Evolutionary conservation across 2,329 filamentous ascomycete species (phyloP).

Genomic region (Paraphaeosphaeria sporulosa): DNA sequence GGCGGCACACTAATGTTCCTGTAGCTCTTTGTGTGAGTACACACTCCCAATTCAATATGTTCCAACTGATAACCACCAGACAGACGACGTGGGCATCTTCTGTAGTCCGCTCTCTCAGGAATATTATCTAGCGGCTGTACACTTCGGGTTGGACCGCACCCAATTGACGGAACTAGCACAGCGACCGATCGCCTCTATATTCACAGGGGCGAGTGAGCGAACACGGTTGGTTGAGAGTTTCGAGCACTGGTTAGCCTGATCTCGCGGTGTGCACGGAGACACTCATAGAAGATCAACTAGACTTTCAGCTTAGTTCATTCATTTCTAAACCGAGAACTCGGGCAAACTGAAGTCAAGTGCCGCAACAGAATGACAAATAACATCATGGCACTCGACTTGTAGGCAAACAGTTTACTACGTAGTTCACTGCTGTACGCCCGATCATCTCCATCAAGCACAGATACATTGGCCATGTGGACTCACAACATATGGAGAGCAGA

Average conservation of each 20-base stretch:
- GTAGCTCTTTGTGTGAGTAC: slow-evolving; percentile 73
- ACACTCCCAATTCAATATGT: background rate
- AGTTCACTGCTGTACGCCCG: too few relatives aligned
- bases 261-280: too few relatives aligned
- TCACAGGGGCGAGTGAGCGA: slow-evolving; percentile 70
- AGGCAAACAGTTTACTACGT: too few relatives aligned
- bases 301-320: too few relatives aligned
- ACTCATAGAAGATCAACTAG: too few relatives aligned
- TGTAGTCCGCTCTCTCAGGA: slow-evolving; percentile 79
- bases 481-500: too few relatives aligned
- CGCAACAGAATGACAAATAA: too few relatives aligned
- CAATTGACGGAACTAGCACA: slow-evolving; percentile 65
- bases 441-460: too few relatives aligned
- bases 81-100: slow-evolving; percentile 85
- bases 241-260: slow-evolving; percentile 23
- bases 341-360: too few relatives aligned
- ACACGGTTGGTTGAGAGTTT: slow-evolving; percentile 53
- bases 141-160: slow-evolving; percentile 66
- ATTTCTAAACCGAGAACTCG: too few relatives aligned
- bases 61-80: slow-evolving; percentile 61
- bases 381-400: too few relatives aligned
- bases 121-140: slow-evolving; percentile 73
- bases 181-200: slow-evolving; percentile 70
- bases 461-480: too few relatives aligned
- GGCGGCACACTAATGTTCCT: slow-evolving; percentile 63